Conservation (phyloP, 495 filamentous ascomycete genomes). For the Aspergillus sclerotiicarbonarius region DNA sequence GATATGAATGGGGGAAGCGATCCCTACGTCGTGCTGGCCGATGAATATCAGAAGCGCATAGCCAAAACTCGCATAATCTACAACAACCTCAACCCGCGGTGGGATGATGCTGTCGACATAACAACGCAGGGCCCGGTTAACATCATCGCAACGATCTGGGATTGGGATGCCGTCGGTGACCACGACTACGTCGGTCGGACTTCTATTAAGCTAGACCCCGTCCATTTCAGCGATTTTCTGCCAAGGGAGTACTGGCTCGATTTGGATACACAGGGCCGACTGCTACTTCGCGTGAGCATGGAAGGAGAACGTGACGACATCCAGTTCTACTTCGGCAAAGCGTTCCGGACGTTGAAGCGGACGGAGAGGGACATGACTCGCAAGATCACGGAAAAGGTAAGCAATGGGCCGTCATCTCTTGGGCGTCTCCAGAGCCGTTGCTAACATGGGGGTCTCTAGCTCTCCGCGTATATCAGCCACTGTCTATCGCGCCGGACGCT, state of each 20-base stretch:
- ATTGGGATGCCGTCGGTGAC: conserved; percentile 95
- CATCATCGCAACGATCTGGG: conserved; percentile 96
- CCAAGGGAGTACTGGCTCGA: conserved; percentile 97
- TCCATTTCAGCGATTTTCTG: conserved; percentile 92
- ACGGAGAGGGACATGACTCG: conserved; percentile 97
- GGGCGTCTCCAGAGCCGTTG: conserved; percentile 11
- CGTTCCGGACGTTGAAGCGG: conserved; percentile 90
- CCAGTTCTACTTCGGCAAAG: conserved; percentile 97
- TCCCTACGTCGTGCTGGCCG: conserved; percentile 94
- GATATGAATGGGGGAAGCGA: conserved; percentile 93
- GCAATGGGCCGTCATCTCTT: conserved; percentile 16
- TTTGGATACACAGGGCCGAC: conserved; percentile 89
- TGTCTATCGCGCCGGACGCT: conserved; percentile 82
- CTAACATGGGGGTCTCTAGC: conserved; percentile 43
- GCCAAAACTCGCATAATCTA: conserved; percentile 92
- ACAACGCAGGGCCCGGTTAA: conserved; percentile 88
- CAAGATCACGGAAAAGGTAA: conserved; percentile 95
- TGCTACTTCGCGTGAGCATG: conserved; percentile 92
- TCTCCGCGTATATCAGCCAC: conserved; percentile 92
- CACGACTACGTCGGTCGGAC: conserved; percentile 97
- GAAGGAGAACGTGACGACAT: conserved; percentile 98
- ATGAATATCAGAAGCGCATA: conserved; percentile 98
- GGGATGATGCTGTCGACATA: conserved; percentile 97
- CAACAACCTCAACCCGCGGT: conserved; percentile 88
- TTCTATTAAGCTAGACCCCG: conserved; percentile 89